Evolutionary conservation across 345 rosid species (phyloP).

Genomic region (Citrus maxima): DNA sequence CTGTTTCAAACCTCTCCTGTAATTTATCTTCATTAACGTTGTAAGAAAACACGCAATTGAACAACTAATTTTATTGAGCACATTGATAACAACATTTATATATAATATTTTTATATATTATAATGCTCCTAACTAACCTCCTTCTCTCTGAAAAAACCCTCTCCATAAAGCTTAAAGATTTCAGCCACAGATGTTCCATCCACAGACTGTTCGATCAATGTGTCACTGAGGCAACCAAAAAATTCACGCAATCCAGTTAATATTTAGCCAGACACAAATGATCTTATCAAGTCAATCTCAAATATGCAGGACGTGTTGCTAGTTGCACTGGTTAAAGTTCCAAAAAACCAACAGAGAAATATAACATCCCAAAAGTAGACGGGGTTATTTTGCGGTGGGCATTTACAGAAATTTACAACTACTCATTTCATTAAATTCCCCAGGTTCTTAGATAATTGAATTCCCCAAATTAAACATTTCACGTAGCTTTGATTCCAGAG

Average conservation of each 20-base stretch:
- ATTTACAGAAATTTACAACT: neutral
- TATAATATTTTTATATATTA: too few relatives aligned
- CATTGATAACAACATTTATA: neutral
- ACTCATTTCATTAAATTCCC: neutral
- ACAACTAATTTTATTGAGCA: neutral
- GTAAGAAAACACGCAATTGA: neutral
- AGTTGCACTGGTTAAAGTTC: conserved; percentile 10
- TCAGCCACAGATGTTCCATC: conserved; percentile 77
- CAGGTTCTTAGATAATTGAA: neutral
- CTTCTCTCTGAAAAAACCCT: conserved; percentile 76
- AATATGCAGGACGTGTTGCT: neutral
- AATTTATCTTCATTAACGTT: too few relatives aligned
- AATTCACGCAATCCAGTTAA: neutral
- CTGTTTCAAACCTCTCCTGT: too few relatives aligned
- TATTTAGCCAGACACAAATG: conserved; percentile 3
- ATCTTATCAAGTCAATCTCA: neutral
- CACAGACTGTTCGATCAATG: conserved; percentile 59
- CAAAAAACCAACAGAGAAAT: neutral
- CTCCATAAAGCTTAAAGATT: conserved; percentile 78
- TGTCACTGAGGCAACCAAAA: conserved; percentile 51
- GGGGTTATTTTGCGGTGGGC: neutral
- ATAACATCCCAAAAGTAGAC: neutral
- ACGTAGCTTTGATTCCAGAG: neutral
- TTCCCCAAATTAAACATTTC: neutral
- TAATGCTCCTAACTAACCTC: conserved; percentile 50